Base-by-base conservation (phyloP, 352 stramenopile genomes). In the Phytophthora sp. region DNA sequence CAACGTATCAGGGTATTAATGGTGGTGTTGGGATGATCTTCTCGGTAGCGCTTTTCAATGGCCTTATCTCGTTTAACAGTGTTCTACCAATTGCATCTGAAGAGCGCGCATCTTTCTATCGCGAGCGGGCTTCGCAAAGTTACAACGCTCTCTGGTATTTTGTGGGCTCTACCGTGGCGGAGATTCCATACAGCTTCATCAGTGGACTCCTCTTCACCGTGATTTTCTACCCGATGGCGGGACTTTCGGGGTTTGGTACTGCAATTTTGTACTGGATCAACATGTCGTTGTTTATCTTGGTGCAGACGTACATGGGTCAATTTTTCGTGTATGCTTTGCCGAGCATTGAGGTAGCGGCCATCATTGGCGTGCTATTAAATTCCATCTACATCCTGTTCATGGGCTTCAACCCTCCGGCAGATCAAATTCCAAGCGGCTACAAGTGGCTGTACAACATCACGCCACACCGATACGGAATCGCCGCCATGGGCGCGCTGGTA, bases 21-120 rank as follows among this genome's bases (percentile, higher is more conserved):
- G 43, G 56, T 10, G 79, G 74, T 10, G 63, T 97, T 11, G 83
- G 85, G 32, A 81, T 96, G 31, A 85, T 97, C 24, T 97, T 96
- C 74, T 62, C 85, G 1, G 79, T 77, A 5, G 77, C 89, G 3
- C 52, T 93, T 38, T 97, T 97, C 51, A 82, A 92, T 34, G 77
- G 77, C 30, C 60, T 94, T 26, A 77, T 91, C 30, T 76, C 72
- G 23, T 79, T 96, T 30, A 73, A 87, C 27, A 87, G 65, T 3
- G 77, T 88, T 11, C 46, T 96, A 0, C 74, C 84, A n/a, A 69
- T 95, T 13, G 77, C 94, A 39, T 75, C 86, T 50, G 74, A 80
- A 20, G 84, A 97, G 30, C 74, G 90, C 9, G 82, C 87, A 18
- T 81, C 89, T 2, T 70, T 66, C 21, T 70, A 70, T 20, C 62